Base-by-base conservation (phyloP, 257 asterid genomes). In the Solanum piurae region DNA sequence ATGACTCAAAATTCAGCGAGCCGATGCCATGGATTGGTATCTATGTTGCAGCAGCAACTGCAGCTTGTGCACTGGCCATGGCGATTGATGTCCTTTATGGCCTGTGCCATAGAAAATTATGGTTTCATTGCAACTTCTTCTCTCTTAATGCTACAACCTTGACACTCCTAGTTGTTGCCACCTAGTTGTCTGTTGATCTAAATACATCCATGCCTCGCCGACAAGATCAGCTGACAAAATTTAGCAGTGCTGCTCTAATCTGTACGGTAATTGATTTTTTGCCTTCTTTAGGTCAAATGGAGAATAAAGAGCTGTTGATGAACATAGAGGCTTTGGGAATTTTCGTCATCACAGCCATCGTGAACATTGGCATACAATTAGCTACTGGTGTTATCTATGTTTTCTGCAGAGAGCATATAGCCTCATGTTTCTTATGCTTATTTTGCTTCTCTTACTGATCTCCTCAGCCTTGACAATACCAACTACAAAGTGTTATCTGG, bases 391-490 rank as follows among this genome's bases (percentile, higher is more conserved):
- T 23, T 13, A 37, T 40, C 80, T 89, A 94, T 68, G 89, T 91
- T 36, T 94, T 92, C 88, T 90, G 94, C 91, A 86, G 75, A 16
- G 98, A 95, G 85, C 95, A 94, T n/a, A 92, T 85, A 1, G 73
- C 2, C 86, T 90, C 5, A 89, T 95, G 91, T 87, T 88, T 80
- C 75, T 95, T 18, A 92, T 95, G 96, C 23, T 95, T 49, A 88
- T 94, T 71, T 38, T 94, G 91, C 92, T 93, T 20, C 91, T 88
- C 2, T 88, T 90, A 38, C n/a, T 88, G 87, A 60, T 93, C 73
- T 93, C 98, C 13, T 93, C 97, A 1, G 93, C 97, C 12, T 38
- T 95, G 14, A 92, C 97, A 1, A 90, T 94, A 44, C 98, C 98
- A 36, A 86, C 89, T 4, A 92, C 97, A 0, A 95, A 94, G 92